Conservation (phyloP, 352 stramenopile genomes). For the Halophytophthora polymorphica region DNA sequence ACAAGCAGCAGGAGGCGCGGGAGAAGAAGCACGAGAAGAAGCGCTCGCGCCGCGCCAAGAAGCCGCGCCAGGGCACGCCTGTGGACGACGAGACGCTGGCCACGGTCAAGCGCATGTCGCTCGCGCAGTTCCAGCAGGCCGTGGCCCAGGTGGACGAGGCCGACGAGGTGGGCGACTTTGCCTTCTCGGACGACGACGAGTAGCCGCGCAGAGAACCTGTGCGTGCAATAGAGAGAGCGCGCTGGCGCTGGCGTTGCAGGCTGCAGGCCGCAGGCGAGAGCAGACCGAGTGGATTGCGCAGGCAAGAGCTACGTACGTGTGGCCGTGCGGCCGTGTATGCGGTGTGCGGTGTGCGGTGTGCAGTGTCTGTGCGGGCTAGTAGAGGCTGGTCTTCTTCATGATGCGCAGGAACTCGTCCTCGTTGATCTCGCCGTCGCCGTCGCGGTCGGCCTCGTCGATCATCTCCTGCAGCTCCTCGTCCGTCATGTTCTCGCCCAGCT, state of each 20-base stretch:
- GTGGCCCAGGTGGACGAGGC: conserved; percentile 66
- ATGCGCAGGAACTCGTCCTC: conserved; percentile 96
- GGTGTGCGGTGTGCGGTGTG: conserved; percentile 2
- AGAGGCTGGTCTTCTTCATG: conserved; percentile 96
- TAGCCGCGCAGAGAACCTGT: conserved; percentile 17
- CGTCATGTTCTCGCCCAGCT: conserved; percentile 96
- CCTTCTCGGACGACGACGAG: conserved; percentile 74
- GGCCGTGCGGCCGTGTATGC: no score
- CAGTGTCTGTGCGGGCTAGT: conserved; percentile 24
- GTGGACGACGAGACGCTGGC: conserved; percentile 65
- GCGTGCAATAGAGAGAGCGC: no score
- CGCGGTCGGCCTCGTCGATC: conserved; percentile 96
- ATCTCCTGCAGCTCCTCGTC: conserved; percentile 98
- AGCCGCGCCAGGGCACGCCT: conserved; percentile 12
- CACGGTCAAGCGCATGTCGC: conserved; percentile 80
- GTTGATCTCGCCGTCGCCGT: conserved; percentile 96
- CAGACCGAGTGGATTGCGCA: no score
- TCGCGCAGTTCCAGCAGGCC: conserved; percentile 80
- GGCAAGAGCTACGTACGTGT: no score
- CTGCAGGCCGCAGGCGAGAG: no score
- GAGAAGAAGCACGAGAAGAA: conserved; percentile 46
- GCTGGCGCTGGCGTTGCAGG: no score
- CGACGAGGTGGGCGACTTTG: conserved; percentile 77
- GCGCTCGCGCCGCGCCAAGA: conserved; percentile 35
- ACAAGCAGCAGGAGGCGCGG: conserved; percentile 34